Percentiles rank a stretch among this genome's conserved stretches.
Evolutionary conservation across 257 asterid genomes (phyloP).

Genomic region (Solanum etuberosum): DNA sequence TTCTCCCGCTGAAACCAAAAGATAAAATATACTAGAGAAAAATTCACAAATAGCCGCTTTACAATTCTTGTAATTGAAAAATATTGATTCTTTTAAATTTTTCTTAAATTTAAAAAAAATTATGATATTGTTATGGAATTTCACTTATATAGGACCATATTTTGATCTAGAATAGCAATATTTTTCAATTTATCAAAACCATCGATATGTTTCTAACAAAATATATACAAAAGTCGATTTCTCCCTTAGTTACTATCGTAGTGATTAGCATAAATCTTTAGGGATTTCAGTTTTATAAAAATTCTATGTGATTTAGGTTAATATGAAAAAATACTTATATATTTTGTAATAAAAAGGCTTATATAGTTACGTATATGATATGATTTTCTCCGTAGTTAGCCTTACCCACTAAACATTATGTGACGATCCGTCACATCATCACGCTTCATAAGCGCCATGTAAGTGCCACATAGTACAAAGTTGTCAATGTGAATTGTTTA

Average conservation of each 20-base stretch:
- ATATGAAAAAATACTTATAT: no score
- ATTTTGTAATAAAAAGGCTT: no score
- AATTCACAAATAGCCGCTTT: background rate
- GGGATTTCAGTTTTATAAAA: background rate
- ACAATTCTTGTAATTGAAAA: background rate
- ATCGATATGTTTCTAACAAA: no score
- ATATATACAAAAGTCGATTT: background rate
- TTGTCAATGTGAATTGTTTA: no score
- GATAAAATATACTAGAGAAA: background rate
- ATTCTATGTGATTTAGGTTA: background rate
- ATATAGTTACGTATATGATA: no score
- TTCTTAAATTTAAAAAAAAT: background rate
- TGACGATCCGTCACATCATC: no score
- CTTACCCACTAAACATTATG: no score
- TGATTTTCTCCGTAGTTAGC: no score
- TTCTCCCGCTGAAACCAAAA: background rate
- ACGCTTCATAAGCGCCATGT: no score
- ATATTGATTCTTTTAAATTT: background rate
- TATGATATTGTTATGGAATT: background rate
- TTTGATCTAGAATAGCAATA: background rate
- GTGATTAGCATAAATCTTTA: background rate
- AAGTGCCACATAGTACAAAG: no score
- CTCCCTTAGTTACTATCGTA: background rate
- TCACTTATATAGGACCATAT: background rate
- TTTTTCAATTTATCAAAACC: background rate